Percentiles rank a stretch among this genome's conserved stretches.
phyloP scores from a whole-genome alignment of 1,139 yeast species.

The Taphrina communis region DNA sequence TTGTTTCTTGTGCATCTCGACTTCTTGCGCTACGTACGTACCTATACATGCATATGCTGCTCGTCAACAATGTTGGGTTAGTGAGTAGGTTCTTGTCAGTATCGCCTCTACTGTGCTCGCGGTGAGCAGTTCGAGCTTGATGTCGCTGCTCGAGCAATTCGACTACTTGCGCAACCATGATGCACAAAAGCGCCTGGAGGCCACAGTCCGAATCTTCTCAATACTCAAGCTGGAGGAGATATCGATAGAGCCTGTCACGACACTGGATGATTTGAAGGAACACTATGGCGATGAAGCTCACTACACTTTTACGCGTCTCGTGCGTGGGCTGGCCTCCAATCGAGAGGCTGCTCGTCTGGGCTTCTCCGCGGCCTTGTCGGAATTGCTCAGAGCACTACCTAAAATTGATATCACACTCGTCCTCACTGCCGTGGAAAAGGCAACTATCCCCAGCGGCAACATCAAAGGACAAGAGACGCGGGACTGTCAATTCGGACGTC shows the following conservation, averaged over 20 bases:
- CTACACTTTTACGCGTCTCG: conserved; percentile 76
- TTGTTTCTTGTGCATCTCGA: conserved; percentile 8
- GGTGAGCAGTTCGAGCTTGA: not conserved
- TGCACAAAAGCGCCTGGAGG: conserved; percentile 30
- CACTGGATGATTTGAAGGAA: conserved; percentile 19
- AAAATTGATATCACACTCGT: conserved; percentile 49
- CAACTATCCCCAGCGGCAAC: conserved; percentile 50
- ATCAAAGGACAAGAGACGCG: conserved; percentile 62
- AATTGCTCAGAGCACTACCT: conserved; percentile 53
- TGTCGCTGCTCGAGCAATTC: conserved; percentile 34
- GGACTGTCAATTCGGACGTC: conserved; percentile 76
- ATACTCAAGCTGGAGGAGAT: conserved; percentile 15
- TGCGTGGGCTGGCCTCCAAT: conserved; percentile 80
- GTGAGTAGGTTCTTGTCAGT: not conserved
- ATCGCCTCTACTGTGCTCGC: no score
- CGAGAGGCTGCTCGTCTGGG: conserved; percentile 87
- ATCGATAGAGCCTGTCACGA: not conserved
- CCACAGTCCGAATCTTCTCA: conserved; percentile 24
- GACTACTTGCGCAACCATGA: conserved; percentile 30
- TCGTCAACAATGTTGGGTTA: not conserved
- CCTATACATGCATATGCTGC: no score
- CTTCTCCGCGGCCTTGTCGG: conserved; percentile 85
- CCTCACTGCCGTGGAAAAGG: conserved; percentile 56
- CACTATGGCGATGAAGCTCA: conserved; percentile 65
- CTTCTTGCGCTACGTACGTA: not conserved